Evolutionary conservation across 1,284 basidiomycete species (phyloP).

Genomic region (Microbotryum saponariae): DNA sequence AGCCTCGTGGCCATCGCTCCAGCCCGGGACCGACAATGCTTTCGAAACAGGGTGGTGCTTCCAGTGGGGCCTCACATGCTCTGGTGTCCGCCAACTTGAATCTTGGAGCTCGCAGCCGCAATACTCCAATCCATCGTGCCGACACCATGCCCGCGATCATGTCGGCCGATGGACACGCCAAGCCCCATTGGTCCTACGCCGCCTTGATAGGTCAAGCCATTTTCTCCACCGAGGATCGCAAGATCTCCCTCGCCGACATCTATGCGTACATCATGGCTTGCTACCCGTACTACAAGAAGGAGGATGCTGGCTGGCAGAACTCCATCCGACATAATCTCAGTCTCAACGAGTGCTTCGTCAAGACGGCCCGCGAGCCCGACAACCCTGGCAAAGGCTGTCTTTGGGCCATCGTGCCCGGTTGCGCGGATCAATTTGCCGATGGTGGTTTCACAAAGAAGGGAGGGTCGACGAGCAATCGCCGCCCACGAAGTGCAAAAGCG

Average conservation of each 20-base stretch:
- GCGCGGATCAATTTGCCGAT: constrained; percentile 38
- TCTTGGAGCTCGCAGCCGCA: not conserved
- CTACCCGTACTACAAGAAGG: constrained; percentile 83
- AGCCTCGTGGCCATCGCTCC: constrained; percentile 10
- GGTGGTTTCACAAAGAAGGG: constrained; percentile 37
- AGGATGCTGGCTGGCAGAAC: constrained; percentile 81
- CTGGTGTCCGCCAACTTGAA: not conserved
- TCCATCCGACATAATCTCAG: constrained; percentile 87
- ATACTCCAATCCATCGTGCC: not conserved
- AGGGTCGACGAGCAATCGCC: constrained; percentile 6
- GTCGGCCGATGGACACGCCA: constrained; percentile 42
- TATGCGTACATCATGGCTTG: constrained; percentile 92
- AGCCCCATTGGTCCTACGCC: constrained; percentile 82
- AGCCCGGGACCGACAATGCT: constrained; percentile 16
- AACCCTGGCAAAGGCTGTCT: constrained; percentile 45
- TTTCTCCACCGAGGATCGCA: constrained; percentile 70
- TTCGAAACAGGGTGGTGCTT: not conserved
- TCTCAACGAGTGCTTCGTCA: constrained; percentile 55
- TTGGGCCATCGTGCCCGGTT: constrained; percentile 41
- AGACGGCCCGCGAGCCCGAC: constrained; percentile 34
- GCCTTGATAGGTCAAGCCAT: constrained; percentile 93
- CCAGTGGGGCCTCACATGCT: not conserved
- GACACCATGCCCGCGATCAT: constrained; percentile 2
- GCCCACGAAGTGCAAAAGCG: constrained; percentile 3
- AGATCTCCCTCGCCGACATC: constrained; percentile 86